phyloP scores from a whole-genome alignment of 148 eudicot species.

The Tetragonia tetragonoides region DNA sequence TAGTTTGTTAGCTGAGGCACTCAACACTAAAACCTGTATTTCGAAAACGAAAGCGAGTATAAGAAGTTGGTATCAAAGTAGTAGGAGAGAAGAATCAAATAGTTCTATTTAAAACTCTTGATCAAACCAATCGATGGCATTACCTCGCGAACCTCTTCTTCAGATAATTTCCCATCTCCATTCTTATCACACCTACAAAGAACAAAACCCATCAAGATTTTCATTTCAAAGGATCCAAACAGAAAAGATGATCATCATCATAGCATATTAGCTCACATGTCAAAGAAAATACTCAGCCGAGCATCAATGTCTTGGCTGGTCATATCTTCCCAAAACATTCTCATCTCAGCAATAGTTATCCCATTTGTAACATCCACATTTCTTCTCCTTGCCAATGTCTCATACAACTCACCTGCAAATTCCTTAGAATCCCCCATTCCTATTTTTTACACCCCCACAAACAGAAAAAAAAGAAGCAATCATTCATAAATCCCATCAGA shows the following conservation, averaged over 20 bases:
- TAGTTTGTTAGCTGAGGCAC: slow-evolving; percentile 91
- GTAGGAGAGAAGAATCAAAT: neutral
- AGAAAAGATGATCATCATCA: slow-evolving; percentile 21
- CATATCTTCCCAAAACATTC: slow-evolving; percentile 90
- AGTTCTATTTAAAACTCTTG: neutral
- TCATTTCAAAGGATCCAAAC: neutral
- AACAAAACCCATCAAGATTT: slow-evolving; percentile 18
- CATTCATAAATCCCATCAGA: neutral
- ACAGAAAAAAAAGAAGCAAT: slow-evolving; percentile 10
- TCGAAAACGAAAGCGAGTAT: neutral
- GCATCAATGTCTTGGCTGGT: slow-evolving; percentile 72
- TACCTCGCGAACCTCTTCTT: slow-evolving; percentile 93
- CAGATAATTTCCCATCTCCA: slow-evolving; percentile 90
- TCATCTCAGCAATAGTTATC: slow-evolving; percentile 55
- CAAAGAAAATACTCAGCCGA: slow-evolving; percentile 88
- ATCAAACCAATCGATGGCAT: neutral
- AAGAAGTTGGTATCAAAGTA: slow-evolving; percentile 7
- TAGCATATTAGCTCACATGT: slow-evolving; percentile 54
- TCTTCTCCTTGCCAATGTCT: slow-evolving; percentile 77
- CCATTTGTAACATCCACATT: slow-evolving; percentile 54
- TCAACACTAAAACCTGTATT: slow-evolving; percentile 70
- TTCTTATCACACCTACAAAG: slow-evolving; percentile 88
- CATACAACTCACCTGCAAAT: slow-evolving; percentile 72
- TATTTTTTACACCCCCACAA: slow-evolving; percentile 17
- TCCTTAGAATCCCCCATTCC: slow-evolving; percentile 83